These are phyloP conservation scores for Lasiosphaeriaceae sp. DNA, from an alignment of 495 filamentous ascomycete genomes.

Conservation along the genomic window DNA sequence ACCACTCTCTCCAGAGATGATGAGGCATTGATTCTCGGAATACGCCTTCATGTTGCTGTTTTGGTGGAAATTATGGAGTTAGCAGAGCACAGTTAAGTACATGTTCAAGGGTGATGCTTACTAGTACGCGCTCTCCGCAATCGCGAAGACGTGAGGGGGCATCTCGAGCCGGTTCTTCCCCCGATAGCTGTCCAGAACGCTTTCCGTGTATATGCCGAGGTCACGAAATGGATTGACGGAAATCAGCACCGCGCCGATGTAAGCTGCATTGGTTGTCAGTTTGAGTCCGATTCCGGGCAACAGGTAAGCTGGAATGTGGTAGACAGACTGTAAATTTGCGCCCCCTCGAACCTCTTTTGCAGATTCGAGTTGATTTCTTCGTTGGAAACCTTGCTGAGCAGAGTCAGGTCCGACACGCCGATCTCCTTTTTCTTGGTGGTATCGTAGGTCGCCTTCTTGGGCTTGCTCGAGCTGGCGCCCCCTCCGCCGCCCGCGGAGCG, in stretches of 20 bases:
- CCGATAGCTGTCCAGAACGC: conserved; percentile 82
- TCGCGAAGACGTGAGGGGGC: conserved; percentile 95
- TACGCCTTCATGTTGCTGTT: conserved; percentile 99
- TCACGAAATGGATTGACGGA: conserved; percentile 99
- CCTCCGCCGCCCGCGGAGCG: conserved; percentile 47
- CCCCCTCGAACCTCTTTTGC: conserved; percentile 93
- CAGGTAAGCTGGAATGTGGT: too few species aligned
- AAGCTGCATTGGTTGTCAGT: too few species aligned
- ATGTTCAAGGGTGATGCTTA: too few species aligned
- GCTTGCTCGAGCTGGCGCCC: conserved; percentile 56
- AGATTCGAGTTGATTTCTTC: conserved; percentile 99
- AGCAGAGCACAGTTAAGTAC: too few species aligned
- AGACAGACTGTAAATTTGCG: conserved; percentile 99
- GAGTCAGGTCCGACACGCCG: conserved; percentile 93
- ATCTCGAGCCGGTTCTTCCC: conserved; percentile 96
- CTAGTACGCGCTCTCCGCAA: conserved; percentile 96
- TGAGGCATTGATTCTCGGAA: conserved; percentile 98
- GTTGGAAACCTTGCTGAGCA: conserved; percentile 97
- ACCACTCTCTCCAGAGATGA: conserved; percentile 98
- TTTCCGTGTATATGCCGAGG: conserved; percentile 96
- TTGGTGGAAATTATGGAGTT: too few species aligned
- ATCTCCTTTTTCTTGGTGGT: conserved; percentile 98
- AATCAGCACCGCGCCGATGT: conserved; percentile 99
- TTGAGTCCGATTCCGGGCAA: too few species aligned
- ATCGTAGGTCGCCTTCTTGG: conserved; percentile 95